Evolutionary conservation across 805 yeast species (phyloP).

Genomic region (Metschnikowia orientalis): DNA sequence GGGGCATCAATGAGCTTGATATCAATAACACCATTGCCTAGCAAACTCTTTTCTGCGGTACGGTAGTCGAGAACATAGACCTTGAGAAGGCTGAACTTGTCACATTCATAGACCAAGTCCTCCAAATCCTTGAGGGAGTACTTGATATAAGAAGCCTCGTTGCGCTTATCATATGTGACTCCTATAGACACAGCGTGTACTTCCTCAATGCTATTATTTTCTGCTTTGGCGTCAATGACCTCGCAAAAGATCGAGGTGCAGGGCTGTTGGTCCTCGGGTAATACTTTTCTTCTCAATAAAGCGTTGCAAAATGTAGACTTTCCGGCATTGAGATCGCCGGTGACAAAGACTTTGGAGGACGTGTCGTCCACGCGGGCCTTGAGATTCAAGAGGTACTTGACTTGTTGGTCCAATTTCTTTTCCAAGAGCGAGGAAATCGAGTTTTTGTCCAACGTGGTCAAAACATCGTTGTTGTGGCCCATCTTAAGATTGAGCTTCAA

Average conservation of each 20-base stretch:
- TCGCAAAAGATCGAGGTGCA: constrained; percentile 96
- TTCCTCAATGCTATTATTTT: constrained; percentile 73
- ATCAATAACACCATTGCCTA: constrained; percentile 88
- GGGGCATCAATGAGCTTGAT: constrained; percentile 95
- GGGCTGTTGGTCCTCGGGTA: constrained; percentile 98
- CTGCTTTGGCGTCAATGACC: constrained; percentile 71
- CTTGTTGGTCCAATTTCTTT: constrained; percentile 59
- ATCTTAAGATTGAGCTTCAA: constrained; percentile 60
- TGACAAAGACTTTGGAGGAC: constrained; percentile 87
- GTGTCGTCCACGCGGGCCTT: constrained; percentile 86
- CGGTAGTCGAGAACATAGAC: constrained; percentile 80
- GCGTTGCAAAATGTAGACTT: constrained; percentile 96
- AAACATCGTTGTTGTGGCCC: constrained; percentile 41
- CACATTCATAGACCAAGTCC: constrained; percentile 68
- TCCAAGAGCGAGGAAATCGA: constrained; percentile 68
- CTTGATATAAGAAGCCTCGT: constrained; percentile 62
- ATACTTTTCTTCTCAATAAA: constrained; percentile 62
- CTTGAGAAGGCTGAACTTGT: constrained; percentile 65
- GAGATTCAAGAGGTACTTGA: constrained; percentile 64
- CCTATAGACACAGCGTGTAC: constrained; percentile 84
- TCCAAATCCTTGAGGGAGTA: constrained; percentile 54
- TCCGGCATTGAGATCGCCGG: constrained; percentile 97
- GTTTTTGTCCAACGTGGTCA: constrained; percentile 58
- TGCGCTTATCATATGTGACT: constrained; percentile 44
- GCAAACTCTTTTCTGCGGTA: constrained; percentile 59